Conservation (phyloP, 257 asterid species). For the Solanum bulbocastanum region DNA sequence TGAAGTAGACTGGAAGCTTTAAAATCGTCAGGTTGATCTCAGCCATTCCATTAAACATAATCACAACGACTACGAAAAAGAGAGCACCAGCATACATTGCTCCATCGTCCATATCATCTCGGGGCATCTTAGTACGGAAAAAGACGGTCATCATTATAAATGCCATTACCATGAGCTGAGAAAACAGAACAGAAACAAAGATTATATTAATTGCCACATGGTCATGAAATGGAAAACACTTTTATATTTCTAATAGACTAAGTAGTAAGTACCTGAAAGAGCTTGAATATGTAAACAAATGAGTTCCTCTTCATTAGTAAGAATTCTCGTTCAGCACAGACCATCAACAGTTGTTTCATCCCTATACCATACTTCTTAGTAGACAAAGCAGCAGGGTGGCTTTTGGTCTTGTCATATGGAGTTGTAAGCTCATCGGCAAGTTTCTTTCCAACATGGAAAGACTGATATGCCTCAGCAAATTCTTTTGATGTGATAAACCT, state of each 20-base stretch:
- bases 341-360: constrained; percentile 38
- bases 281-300: constrained; percentile 39
- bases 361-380: constrained; percentile 39
- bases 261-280: constrained; percentile 29
- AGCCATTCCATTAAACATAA: constrained; percentile 56
- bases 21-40: constrained; percentile 49
- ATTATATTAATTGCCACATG: neutral
- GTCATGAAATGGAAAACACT: neutral
- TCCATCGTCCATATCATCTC: constrained; percentile 26
- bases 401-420: constrained; percentile 46
- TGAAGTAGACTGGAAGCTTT: constrained; percentile 69
- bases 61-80: constrained; percentile 20
- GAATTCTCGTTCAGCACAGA: constrained; percentile 39
- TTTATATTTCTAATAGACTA: neutral
- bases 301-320: constrained; percentile 55
- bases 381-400: constrained; percentile 55
- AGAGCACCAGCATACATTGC: constrained; percentile 33
- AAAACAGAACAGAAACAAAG: neutral
- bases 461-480: constrained; percentile 21
- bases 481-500: constrained; percentile 12
- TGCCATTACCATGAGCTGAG: constrained; percentile 36
- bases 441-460: constrained; percentile 30
- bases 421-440: constrained; percentile 29
- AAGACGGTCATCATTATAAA: constrained; percentile 25
- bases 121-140: constrained; percentile 42